phyloP scores from a whole-genome alignment of 306 rosid genomes.

The Gleditsia sinensis region DNA sequence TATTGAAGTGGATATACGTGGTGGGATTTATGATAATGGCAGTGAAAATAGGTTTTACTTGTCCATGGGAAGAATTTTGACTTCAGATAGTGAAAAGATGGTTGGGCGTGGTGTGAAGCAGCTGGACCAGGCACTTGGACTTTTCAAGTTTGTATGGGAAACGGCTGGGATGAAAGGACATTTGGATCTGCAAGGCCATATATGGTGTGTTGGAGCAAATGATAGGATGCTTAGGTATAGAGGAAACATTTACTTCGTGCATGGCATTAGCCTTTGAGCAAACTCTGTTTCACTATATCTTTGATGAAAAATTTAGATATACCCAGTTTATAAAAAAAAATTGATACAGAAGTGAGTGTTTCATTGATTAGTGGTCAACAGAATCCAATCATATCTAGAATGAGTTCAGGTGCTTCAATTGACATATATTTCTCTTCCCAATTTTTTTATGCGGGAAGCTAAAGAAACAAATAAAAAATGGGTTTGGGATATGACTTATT shows the following conservation, averaged over 20 bases:
- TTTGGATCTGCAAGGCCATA: slow-evolving; percentile 78
- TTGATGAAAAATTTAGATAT: too few species aligned
- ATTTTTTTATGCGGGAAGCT: neutral
- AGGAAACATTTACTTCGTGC: slow-evolving; percentile 63
- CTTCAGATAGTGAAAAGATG: slow-evolving; percentile 65
- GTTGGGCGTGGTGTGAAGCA: slow-evolving; percentile 80
- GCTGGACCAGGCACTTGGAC: slow-evolving; percentile 69
- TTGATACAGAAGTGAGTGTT: too few species aligned
- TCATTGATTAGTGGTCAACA: neutral
- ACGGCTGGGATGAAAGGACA: slow-evolving; percentile 69
- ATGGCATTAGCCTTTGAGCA: slow-evolving; percentile 57
- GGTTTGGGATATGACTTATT: too few species aligned
- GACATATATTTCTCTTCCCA: neutral
- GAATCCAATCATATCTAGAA: slow-evolving; percentile 3
- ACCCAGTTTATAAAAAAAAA: too few species aligned
- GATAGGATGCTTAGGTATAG: slow-evolving; percentile 58
- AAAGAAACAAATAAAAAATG: neutral
- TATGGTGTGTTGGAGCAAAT: slow-evolving; percentile 79
- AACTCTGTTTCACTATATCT: neutral
- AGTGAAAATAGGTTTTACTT: slow-evolving; percentile 47
- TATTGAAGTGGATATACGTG: slow-evolving; percentile 74
- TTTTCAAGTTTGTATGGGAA: slow-evolving; percentile 89
- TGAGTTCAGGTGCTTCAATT: slow-evolving; percentile 27
- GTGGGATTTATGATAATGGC: slow-evolving; percentile 57
- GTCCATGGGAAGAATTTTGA: slow-evolving; percentile 82